Evolutionary conservation across 2,329 filamentous ascomycete species (phyloP).

Genomic region (Exophiala bonariae): DNA sequence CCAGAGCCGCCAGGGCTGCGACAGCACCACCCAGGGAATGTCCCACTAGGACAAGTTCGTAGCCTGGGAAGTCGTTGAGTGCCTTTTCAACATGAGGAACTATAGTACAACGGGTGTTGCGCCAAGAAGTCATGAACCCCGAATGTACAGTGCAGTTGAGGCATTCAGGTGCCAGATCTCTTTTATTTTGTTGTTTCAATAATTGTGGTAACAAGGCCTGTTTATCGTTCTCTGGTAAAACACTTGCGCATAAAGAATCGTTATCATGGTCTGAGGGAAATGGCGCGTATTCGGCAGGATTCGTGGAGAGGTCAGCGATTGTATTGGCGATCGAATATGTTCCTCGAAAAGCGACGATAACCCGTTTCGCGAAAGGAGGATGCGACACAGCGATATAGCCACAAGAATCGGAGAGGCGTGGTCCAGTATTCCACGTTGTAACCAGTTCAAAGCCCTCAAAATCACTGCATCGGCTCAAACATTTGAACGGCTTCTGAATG

Average conservation of each 20-base stretch:
- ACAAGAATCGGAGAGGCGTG: slow-evolving; percentile 83
- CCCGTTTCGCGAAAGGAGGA: slow-evolving; percentile 55
- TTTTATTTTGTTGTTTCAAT: slow-evolving; percentile 21
- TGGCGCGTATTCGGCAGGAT: slow-evolving; percentile 86
- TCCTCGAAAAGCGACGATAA: slow-evolving; percentile 87
- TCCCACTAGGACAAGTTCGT: slow-evolving; percentile 76
- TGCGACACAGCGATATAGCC: slow-evolving; percentile 93
- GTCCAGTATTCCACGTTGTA: slow-evolving; percentile 86
- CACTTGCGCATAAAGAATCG: slow-evolving; percentile 23
- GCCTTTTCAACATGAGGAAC: slow-evolving; percentile 65
- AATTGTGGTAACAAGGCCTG: slow-evolving; percentile 21
- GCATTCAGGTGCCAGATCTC: slow-evolving; percentile 54
- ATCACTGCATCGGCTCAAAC: slow-evolving; percentile 79
- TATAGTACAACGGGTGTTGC: slow-evolving; percentile 68
- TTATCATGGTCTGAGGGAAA: slow-evolving; percentile 62
- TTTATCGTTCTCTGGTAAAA: slow-evolving; percentile 10
- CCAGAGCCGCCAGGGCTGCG: slow-evolving; percentile 80
- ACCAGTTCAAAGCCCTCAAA: slow-evolving; percentile 79
- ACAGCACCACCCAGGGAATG: slow-evolving; percentile 93
- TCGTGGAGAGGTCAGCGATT: slow-evolving; percentile 82
- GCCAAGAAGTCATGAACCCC: slow-evolving; percentile 86
- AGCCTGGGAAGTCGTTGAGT: slow-evolving; percentile 63
- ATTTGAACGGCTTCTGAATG: slow-evolving; percentile 78
- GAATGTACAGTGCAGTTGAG: slow-evolving; percentile 87
- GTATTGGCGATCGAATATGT: slow-evolving; percentile 94